Evolutionary conservation across 108 stramenopile species (phyloP).

Genomic region (Cyclotella baltica): DNA sequence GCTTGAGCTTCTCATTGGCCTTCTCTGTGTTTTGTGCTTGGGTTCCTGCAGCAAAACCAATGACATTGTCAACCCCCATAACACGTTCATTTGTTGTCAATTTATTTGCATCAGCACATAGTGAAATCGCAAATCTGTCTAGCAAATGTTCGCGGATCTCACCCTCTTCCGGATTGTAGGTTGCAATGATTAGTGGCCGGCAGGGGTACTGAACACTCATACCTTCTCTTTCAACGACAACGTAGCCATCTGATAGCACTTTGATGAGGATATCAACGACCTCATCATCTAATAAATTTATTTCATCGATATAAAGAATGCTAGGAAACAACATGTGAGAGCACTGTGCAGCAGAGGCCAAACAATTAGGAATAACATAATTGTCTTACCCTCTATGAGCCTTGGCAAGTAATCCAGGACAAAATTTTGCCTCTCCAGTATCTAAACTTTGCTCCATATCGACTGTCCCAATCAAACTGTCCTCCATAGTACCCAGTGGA

Average conservation of each 20-base stretch:
- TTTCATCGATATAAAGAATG: conserved; percentile 95
- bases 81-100: conserved; percentile 83
- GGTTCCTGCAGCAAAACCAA: conserved; percentile 75
- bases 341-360: conserved; percentile 74
- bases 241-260: conserved; percentile 90
- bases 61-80: conserved; percentile 82
- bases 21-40: conserved; percentile 67
- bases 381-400: conserved; percentile 97
- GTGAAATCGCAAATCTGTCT: conserved; percentile 92
- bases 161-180: conserved; percentile 97
- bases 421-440: conserved; percentile 91
- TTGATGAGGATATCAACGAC: conserved; percentile 92
- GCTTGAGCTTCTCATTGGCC: conserved; percentile 75
- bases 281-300: conserved; percentile 95
- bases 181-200: conserved; percentile 91
- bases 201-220: conserved; percentile 91
- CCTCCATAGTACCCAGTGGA: conserved; percentile 97
- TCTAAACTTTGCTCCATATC: conserved; percentile 94
- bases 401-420: conserved; percentile 93
- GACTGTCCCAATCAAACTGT: conserved; percentile 93
- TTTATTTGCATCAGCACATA: conserved; percentile 88
- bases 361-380: too few relatives aligned
- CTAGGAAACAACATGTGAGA: conserved; percentile 57
- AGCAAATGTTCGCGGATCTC: conserved; percentile 94
- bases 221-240: conserved; percentile 96